phyloP scores from a whole-genome alignment of 2,329 filamentous ascomycete genomes.

The Diaporthe helianthi region DNA sequence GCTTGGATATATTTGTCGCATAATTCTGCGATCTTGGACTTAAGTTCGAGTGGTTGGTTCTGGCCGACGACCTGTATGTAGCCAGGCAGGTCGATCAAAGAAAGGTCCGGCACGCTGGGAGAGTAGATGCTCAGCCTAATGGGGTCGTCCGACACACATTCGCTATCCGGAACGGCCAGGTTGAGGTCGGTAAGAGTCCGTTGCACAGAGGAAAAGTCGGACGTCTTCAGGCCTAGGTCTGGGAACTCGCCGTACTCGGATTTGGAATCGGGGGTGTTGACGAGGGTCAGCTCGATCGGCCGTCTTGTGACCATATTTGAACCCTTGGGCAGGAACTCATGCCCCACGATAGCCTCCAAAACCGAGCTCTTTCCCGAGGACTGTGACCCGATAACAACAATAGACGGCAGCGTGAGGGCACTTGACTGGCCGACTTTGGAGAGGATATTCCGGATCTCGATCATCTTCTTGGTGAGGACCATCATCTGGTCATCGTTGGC shows the following conservation, averaged over 20 bases:
- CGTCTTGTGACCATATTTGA: slow-evolving; percentile 97
- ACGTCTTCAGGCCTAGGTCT: slow-evolving; percentile 84
- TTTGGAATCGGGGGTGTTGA: slow-evolving; percentile 88
- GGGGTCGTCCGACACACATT: slow-evolving; percentile 95
- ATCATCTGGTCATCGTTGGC: slow-evolving; percentile 99
- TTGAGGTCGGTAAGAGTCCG: slow-evolving; percentile 95
- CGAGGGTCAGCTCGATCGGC: slow-evolving; percentile 92
- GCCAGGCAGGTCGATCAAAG: slow-evolving; percentile 92
- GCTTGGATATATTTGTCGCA: slow-evolving; percentile 98
- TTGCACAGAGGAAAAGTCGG: slow-evolving; percentile 91
- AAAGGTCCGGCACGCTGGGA: slow-evolving; percentile 92
- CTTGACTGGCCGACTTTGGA: slow-evolving; percentile 92
- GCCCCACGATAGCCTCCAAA: slow-evolving; percentile 93
- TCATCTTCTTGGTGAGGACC: slow-evolving; percentile 99
- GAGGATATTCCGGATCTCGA: slow-evolving; percentile 92
- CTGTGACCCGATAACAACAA: slow-evolving; percentile 98
- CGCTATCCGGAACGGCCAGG: slow-evolving; percentile 84
- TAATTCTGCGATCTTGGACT: slow-evolving; percentile 93
- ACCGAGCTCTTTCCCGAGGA: slow-evolving; percentile 99
- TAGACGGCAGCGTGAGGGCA: slow-evolving; percentile 87
- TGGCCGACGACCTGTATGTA: slow-evolving; percentile 96
- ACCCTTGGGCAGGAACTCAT: slow-evolving; percentile 98
- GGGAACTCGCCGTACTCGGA: slow-evolving; percentile 97
- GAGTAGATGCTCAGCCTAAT: slow-evolving; percentile 97
- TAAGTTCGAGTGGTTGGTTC: slow-evolving; percentile 88